Evolutionary conservation across 768 basidiomycete species (phyloP), one percentile per base, ranked within the genome.

Genomic region (Leccinum disarticulatum): DNA sequence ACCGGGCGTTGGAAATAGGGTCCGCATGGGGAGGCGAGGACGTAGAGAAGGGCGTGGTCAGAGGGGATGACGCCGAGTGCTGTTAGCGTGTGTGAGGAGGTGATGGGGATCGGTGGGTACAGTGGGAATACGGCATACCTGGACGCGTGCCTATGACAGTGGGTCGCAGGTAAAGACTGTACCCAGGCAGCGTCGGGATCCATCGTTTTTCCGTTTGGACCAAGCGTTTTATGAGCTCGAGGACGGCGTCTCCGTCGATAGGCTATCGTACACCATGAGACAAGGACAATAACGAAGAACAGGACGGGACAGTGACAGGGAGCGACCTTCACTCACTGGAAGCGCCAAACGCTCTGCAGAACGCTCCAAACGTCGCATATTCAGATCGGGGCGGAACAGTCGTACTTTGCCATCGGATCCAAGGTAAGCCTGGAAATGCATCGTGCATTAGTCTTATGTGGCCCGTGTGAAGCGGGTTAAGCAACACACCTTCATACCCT

Each of bases 111-210:
- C 7, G 7, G 14, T 10, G 13, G n/a, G 41, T 25, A 6, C 6
- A 54, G 17, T 31, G 46, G 15, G 9, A 48, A 28, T 22, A 10
- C 19, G 28, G 62, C 70, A n/a, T 63, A 77, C 77, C 69, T 28
- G 77, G 59, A 9, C 78, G 73, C 1, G 79, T 80, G 22, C 77
- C 80, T 58, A 81, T 88, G 68, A 91, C 74, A 6, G 87, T 93
- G 25, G 92, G 89, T 50, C 95, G 87, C 64, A 97, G 83, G 77
- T 96, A 98, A 36, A 98, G 78, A 58, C 88, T 91, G 72, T 91
- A 85, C 14, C 89, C 93, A 2, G 83, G 79, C 13, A 77, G 72
- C 2, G 77, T 74, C 3, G 94, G 95, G 33, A 97, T 92, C 94
- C 95, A 97, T 11, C 87, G 83, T n/a, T 78, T 73, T 48, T 98